Conservation (phyloP, 768 basidiomycete genomes). For the Leccinum obscurum region DNA sequence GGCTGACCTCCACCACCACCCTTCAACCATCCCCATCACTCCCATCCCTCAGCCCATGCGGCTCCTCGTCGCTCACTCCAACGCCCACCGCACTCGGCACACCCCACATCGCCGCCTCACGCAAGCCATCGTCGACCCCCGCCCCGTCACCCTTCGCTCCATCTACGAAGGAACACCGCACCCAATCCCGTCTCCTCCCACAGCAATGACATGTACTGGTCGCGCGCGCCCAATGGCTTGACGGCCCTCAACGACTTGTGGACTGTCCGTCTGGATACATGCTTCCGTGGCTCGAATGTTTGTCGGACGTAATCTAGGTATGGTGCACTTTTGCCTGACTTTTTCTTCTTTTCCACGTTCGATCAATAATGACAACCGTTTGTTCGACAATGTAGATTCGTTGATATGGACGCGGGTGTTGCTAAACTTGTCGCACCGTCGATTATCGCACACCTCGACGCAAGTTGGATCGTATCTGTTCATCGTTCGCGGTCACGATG, state of each 20-base stretch:
- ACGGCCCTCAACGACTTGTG: constrained; percentile 90
- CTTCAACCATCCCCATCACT: constrained; percentile 24
- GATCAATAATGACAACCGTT: background rate
- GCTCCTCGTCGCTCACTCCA: constrained; percentile 13
- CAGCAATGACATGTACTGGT: constrained; percentile 79
- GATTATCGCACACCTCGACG: constrained; percentile 83
- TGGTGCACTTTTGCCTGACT: constrained; percentile 21
- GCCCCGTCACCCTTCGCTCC: constrained; percentile 31
- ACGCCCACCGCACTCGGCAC: constrained; percentile 25
- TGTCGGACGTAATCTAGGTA: constrained; percentile 89
- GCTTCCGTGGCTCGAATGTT: constrained; percentile 53
- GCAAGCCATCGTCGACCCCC: constrained; percentile 34
- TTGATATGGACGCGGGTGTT: constrained; percentile 32
- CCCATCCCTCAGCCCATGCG: background rate
- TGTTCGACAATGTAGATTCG: constrained; percentile 20
- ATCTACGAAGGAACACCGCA: constrained; percentile 26
- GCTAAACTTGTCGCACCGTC: constrained; percentile 42
- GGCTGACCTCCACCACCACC: constrained; percentile 38
- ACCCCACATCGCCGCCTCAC: constrained; percentile 27
- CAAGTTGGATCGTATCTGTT: constrained; percentile 93
- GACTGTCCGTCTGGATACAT: constrained; percentile 54
- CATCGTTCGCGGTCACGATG: constrained; percentile 87
- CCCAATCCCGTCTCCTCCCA: constrained; percentile 57
- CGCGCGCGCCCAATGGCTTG: constrained; percentile 81
- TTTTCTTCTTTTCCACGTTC: background rate